Evolutionary conservation across 176 grass and related monocot genomes (phyloP).

Genomic region (Aegilops tauschii): DNA sequence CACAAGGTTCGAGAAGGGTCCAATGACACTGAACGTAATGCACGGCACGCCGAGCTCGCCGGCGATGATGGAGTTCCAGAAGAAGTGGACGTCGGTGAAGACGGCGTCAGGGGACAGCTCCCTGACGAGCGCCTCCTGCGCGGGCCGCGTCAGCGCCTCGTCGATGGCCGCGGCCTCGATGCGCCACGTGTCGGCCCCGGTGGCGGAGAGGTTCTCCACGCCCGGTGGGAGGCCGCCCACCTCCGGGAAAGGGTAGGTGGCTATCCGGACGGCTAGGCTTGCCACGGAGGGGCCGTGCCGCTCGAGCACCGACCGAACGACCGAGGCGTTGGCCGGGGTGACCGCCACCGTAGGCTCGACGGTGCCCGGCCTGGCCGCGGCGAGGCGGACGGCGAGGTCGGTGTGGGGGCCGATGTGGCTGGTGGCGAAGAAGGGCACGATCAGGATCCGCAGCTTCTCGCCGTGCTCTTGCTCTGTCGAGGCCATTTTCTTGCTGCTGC

Average conservation of each 20-base stretch:
- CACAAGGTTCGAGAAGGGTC: slow-evolving; percentile 7
- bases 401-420: slow-evolving; percentile 30
- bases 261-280: not conserved
- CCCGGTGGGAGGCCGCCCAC: not conserved
- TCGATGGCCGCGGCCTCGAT: not conserved
- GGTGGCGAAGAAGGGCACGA: slow-evolving; percentile 33
- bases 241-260: not conserved
- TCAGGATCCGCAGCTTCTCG: slow-evolving; percentile 16
- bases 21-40: not conserved
- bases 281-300: not conserved
- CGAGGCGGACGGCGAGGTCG: slow-evolving; percentile 35
- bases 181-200: slow-evolving; percentile 12
- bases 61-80: slow-evolving; percentile 13
- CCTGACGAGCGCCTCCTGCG: slow-evolving; percentile 23
- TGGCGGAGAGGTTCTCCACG: slow-evolving; percentile 10
- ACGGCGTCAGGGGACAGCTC: slow-evolving; percentile 15
- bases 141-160: not conserved
- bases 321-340: slow-evolving; percentile 1
- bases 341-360: slow-evolving; percentile 34
- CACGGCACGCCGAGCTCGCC: slow-evolving; percentile 6
- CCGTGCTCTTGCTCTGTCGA: not conserved
- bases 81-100: slow-evolving; percentile 34
- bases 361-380: not conserved
- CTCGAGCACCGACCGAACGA: not conserved
- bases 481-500: not conserved